Evolutionary conservation across 1,139 yeast species (phyloP), one percentile per base, ranked within the genome.

Genomic region (Sugiyamaella paludigena): DNA sequence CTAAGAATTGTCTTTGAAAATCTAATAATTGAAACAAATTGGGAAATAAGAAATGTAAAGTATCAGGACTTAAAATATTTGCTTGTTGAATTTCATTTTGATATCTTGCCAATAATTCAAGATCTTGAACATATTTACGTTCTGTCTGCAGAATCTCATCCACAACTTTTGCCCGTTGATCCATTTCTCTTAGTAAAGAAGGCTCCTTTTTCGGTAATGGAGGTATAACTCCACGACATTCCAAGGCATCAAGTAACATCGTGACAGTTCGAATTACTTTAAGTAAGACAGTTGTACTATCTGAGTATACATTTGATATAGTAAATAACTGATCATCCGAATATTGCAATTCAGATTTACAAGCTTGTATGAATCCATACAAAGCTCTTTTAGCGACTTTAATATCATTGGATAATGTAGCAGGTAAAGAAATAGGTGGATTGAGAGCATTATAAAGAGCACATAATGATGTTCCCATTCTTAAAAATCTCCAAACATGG

Each of bases 391-490:
- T 94, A 69, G 96, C 87, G 46, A 85, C 79, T 62, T 89, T 82
- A 57, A 87, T 66, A 65, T 91, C 97, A 54, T 61, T 74, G 56
- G 63, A 67, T 9, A 52, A 16, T 62, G 49, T 74, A 68, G 62
- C 72, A 63, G 53, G 76, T 65, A 58, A 74, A 60, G 58, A 60
- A 8, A 50, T 56, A 12, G 52, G 51, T 11, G 66, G 68, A 36
- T 69, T 69, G 30, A 84, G 70, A 28, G 75, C 68, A 68, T 92
- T 91, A 73, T 85, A 87, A 7, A 92, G 72, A 42, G 87, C 78
- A 67, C 98, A 91, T 43, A 92, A 75, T 6, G 98, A 95, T 1
- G 95, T 85, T 7, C 98, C 98, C 61, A 87, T 89, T 60, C 92
- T 94, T 62, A 92, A 84, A 41, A 92, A 73, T 59, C 87, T 84